Conservation (phyloP, 352 stramenopile species). For the Phytopythium helicoides region DNA sequence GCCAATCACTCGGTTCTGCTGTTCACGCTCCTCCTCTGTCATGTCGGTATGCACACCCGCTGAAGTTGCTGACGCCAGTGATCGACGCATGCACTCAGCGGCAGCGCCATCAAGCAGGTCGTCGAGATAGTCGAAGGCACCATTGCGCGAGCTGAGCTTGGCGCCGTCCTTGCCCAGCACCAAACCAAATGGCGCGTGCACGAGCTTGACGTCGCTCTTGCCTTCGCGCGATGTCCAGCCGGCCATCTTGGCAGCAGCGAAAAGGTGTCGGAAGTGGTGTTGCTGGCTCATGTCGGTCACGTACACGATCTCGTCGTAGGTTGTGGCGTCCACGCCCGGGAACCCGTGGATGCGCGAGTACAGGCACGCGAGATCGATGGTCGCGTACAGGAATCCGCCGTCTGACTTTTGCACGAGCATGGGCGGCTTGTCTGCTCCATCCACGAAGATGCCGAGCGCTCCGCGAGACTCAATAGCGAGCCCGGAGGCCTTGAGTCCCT, state of each 20-base stretch:
- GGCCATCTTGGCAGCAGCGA: constrained; percentile 48
- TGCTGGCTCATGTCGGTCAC: constrained; percentile 81
- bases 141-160: constrained; percentile 83
- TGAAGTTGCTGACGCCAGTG: constrained; percentile 37
- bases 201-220: constrained; percentile 47
- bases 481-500: constrained; percentile 38
- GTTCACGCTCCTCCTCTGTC: constrained; percentile 18
- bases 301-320: constrained; percentile 82
- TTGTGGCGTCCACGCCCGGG: constrained; percentile 51
- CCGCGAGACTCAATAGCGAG: constrained; percentile 57
- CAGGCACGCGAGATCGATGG: constrained; percentile 68
- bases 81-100: constrained; percentile 58
- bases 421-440: constrained; percentile 61
- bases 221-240: constrained; percentile 38
- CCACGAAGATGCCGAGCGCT: constrained; percentile 72
- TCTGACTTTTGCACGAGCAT: constrained; percentile 86
- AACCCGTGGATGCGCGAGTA: constrained; percentile 75
- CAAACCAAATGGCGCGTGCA: constrained; percentile 72
- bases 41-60: constrained; percentile 18
- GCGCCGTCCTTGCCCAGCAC: constrained; percentile 76
- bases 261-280: constrained; percentile 79
- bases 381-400: constrained; percentile 78
- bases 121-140: constrained; percentile 74
- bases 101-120: constrained; percentile 66
- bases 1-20: constrained; percentile 55